phyloP scores from a whole-genome alignment of 1,284 basidiomycete genomes.

The Cryptococcus maquisensis region DNA sequence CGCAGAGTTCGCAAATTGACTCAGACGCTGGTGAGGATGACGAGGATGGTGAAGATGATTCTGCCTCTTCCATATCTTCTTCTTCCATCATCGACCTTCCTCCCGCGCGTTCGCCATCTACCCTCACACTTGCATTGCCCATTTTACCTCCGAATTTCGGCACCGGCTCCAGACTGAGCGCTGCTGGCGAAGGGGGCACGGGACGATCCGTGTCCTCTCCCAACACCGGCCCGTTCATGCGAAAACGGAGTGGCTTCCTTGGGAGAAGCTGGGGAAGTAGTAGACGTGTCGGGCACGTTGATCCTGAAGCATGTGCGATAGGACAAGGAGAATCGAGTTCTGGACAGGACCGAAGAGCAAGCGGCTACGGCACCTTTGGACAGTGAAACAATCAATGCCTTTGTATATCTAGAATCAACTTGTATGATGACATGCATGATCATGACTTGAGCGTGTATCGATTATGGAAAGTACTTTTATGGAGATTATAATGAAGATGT shows the following conservation, averaged over 20 bases:
- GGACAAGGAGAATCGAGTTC: neutral
- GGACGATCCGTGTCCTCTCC: constrained; percentile 6
- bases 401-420: neutral
- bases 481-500: too few relatives aligned
- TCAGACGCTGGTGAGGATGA: constrained; percentile 1
- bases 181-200: neutral
- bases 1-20: neutral
- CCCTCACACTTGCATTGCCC: constrained; percentile 15
- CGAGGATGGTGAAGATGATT: constrained; percentile 1
- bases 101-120: constrained; percentile 17
- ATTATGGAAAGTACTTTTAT: too few relatives aligned
- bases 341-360: neutral
- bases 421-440: neutral
- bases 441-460: neutral
- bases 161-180: constrained; percentile 7
- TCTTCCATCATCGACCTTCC: constrained; percentile 37
- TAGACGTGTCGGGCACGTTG: neutral
- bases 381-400: neutral
- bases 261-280: constrained; percentile 22
- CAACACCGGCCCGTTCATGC: constrained; percentile 17
- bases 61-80: constrained; percentile 23
- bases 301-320: neutral
- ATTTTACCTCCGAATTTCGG: constrained; percentile 14
- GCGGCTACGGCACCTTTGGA: constrained; percentile 22
- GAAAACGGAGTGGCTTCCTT: constrained; percentile 24